Percentiles rank a stretch among this genome's conserved stretches.
These are phyloP conservation scores for Neoboletus subvelutipes DNA, from an alignment of 768 basidiomycete species.

Conservation along the genomic window DNA sequence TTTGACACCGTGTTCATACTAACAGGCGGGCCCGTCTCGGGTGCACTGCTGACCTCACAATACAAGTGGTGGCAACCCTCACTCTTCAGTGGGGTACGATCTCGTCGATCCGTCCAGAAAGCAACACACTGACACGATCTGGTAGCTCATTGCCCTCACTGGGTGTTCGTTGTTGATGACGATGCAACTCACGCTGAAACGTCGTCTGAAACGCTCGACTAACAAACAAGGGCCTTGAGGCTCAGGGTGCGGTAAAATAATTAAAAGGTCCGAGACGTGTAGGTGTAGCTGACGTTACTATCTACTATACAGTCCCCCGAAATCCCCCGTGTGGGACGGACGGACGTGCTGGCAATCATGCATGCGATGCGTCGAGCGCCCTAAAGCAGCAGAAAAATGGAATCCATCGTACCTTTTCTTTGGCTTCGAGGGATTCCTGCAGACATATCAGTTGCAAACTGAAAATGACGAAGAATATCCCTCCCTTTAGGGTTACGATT, in stretches of 20 bases:
- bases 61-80: constrained; percentile 59
- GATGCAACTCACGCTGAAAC: constrained; percentile 11
- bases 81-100: constrained; percentile 45
- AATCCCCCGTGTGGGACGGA: background rate
- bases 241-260: background rate
- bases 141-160: constrained; percentile 10
- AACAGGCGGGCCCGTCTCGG: constrained; percentile 58
- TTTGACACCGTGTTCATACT: background rate
- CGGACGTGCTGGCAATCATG: constrained; percentile 9
- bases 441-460: constrained; percentile 80
- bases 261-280: background rate
- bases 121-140: background rate
- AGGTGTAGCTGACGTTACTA: background rate
- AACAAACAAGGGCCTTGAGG: background rate
- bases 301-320: background rate
- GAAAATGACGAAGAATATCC: constrained; percentile 84
- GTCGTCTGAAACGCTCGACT: background rate
- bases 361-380: constrained; percentile 39
- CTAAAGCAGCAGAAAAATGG: background rate
- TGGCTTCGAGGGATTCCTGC: constrained; percentile 77
- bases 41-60: constrained; percentile 48
- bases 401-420: background rate
- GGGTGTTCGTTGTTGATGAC: constrained; percentile 2
- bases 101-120: background rate
- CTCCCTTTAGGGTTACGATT: background rate